Conservation (phyloP, 768 basidiomycete species). For the Phaffia australis region DNA sequence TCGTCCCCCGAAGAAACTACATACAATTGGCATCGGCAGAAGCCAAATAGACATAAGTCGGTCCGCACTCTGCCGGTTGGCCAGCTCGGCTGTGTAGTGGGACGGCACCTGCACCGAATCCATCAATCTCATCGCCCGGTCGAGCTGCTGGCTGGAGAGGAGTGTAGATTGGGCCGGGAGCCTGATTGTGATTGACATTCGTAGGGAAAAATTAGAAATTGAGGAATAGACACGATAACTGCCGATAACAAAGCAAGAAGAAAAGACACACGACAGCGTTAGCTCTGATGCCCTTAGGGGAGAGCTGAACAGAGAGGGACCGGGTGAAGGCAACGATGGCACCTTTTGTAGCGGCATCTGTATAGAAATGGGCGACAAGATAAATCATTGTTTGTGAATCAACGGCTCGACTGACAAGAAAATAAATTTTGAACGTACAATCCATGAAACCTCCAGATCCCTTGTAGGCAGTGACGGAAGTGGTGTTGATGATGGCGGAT, state of each 20-base stretch:
- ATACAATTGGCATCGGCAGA: conserved; percentile 32
- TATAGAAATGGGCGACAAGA: neutral
- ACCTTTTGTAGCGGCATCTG: neutral
- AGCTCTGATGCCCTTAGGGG: conserved; percentile 51
- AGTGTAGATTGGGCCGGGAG: conserved; percentile 50
- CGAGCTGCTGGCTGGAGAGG: conserved; percentile 52
- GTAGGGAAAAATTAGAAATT: neutral
- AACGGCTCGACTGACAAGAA: too few species aligned
- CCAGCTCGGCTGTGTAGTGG: conserved; percentile 41
- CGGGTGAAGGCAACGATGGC: conserved; percentile 48
- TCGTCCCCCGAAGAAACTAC: neutral
- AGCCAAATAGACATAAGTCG: conserved; percentile 50
- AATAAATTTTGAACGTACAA: conserved; percentile 50
- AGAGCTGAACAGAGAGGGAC: conserved; percentile 47
- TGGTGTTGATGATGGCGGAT: conserved; percentile 52
- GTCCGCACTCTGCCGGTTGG: conserved; percentile 48
- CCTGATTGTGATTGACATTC: neutral
- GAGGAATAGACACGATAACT: neutral
- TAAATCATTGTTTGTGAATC: too few species aligned
- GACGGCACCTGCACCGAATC: conserved; percentile 14
- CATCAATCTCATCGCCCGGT: conserved; percentile 49
- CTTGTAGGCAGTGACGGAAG: conserved; percentile 50
- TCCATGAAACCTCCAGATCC: conserved; percentile 40
- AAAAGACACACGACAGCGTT: conserved; percentile 42
- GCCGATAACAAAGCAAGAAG: neutral